A percentile compares a stretch with the other conserved stretches of the same genome.
These are phyloP conservation scores for Sarocladium brachiariae DNA, from an alignment of 2,329 filamentous ascomycete species.

Conservation along the genomic window DNA sequence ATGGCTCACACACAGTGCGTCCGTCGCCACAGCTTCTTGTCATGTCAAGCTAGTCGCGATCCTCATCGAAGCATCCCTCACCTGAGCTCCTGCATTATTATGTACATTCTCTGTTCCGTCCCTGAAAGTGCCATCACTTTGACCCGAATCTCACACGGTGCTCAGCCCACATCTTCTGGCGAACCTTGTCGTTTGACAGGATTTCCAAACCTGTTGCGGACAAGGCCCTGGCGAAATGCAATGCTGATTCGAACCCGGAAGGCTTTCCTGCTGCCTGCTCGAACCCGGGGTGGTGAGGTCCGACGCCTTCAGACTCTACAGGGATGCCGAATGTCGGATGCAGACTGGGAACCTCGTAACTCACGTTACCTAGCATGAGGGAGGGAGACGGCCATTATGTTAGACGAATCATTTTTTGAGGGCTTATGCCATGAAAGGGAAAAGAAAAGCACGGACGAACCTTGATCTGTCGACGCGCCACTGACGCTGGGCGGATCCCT, in stretches of 20 bases:
- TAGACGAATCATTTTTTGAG: background rate
- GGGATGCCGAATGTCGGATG: conserved; percentile 21
- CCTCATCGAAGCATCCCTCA: too few species aligned
- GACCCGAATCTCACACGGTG: background rate
- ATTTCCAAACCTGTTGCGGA: background rate
- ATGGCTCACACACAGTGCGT: too few species aligned
- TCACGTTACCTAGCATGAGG: conserved; percentile 19
- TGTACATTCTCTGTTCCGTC: too few species aligned
- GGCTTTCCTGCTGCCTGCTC: conserved; percentile 36
- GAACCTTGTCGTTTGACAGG: background rate
- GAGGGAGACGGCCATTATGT: background rate
- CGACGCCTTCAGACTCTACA: conserved; percentile 15
- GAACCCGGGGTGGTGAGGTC: conserved; percentile 48
- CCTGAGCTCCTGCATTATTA: too few species aligned
- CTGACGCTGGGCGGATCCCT: background rate
- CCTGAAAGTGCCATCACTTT: background rate
- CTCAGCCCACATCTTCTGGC: conserved; percentile 5
- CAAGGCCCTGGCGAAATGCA: background rate
- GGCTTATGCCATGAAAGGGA: background rate
- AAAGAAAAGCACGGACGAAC: background rate
- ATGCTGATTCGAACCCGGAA: background rate
- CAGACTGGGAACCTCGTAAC: conserved; percentile 22
- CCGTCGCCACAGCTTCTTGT: too few species aligned
- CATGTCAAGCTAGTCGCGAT: too few species aligned
- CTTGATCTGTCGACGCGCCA: conserved; percentile 4